Conservation (phyloP, 768 basidiomycete species). For the Russula earlei region DNA sequence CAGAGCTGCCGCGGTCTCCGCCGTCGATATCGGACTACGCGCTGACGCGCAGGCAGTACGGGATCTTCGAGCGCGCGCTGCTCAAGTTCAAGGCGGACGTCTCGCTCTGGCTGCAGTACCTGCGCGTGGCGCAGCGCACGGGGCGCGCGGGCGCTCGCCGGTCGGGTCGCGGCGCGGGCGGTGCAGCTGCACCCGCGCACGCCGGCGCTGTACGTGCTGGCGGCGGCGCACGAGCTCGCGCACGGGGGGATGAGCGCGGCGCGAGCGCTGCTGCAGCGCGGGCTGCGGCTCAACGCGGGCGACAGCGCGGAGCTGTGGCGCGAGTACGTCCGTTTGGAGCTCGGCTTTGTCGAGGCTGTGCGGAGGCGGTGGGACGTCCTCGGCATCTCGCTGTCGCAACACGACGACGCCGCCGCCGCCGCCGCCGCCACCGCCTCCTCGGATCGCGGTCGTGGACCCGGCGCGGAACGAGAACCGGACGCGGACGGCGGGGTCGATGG, state of each 20-base stretch:
- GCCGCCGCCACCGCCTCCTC: too few relatives aligned
- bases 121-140: slow-evolving; percentile 73
- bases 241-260: slow-evolving; percentile 69
- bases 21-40: slow-evolving; percentile 77
- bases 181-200: slow-evolving; percentile 78
- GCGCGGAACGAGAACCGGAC: too few relatives aligned
- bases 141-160: slow-evolving; percentile 71
- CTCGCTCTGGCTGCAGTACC: slow-evolving; percentile 82
- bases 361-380: slow-evolving; percentile 72
- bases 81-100: slow-evolving; percentile 85
- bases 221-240: slow-evolving; percentile 74
- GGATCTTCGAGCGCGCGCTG: slow-evolving; percentile 85
- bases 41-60: slow-evolving; percentile 74
- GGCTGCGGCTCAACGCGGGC: slow-evolving; percentile 66
- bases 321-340: slow-evolving; percentile 86
- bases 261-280: slow-evolving; percentile 75
- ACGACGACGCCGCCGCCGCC: slow-evolving; percentile 16
- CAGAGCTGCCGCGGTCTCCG: slow-evolving; percentile 24
- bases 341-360: slow-evolving; percentile 74
- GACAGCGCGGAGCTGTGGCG: slow-evolving; percentile 73
- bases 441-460: slow-evolving; percentile 21
- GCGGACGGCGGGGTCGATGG: slow-evolving; percentile 23
- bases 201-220: slow-evolving; percentile 71
- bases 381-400: slow-evolving; percentile 44
- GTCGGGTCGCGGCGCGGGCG: slow-evolving; percentile 79